Evolutionary conservation across 805 yeast species (phyloP), one percentile per base, ranked within the genome.

Genomic region (Candida dajiaensis): DNA sequence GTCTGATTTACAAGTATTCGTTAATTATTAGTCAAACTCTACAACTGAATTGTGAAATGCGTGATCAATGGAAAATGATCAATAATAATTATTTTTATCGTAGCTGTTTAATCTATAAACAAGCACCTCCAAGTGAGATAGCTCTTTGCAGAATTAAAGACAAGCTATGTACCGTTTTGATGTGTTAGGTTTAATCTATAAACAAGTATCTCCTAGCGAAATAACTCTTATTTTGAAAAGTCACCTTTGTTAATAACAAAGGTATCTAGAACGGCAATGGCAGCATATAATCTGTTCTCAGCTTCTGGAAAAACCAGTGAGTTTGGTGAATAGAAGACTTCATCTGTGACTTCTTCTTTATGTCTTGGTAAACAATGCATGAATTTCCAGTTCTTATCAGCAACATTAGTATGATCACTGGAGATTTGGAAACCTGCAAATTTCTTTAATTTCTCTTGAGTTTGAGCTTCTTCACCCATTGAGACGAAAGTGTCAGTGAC

Each of bases 361-460:
- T 94, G 96, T 69, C 99, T 83, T 53, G 99, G 99, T 56, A 94
- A 74, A 67, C 99, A 94, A 66, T 94, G 99, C 98, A 94, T 90
- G 69, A 94, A 94, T 64, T 81, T 88, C 86, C 92, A 92, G 47
- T 74, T 74, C 39, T 85, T 84, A 39, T 76, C 77, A 6, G 87
- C 86, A 13, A 69, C 60, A 12, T 59, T 46, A 22, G 85, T 77
- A 70, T 90, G 71, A 28, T 80, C 81, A 16, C 71, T 64, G 35
- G 89, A 81, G 49, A 94, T 83, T 70, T 89, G 97, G 74, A 83
- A 94, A 1, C 95, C 96, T 15, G 71, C 75, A 64, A 94, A 94
- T 67, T 89, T 90, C 59, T 81, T 72, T 56, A 94, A 71, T 52
- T 90, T 86, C 47, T 74, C 71, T 42, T 64, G 72, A 52, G 80